Evolutionary conservation across 140 eudicot genomes (phyloP).

Genomic region (Senecio squalidus): DNA sequence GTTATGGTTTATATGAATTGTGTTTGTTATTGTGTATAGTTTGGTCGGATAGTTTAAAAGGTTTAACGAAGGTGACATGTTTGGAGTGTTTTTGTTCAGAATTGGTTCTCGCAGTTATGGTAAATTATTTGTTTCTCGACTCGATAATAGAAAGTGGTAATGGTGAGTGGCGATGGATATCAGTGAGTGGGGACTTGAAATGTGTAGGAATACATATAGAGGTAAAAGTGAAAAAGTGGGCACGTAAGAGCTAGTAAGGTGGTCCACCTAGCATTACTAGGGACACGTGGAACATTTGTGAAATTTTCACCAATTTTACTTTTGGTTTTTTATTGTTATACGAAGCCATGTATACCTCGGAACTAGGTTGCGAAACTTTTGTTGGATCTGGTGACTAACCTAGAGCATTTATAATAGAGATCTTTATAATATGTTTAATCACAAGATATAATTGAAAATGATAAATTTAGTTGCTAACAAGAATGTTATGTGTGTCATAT

Average conservation of each 20-base stretch:
- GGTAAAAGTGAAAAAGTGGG: background rate
- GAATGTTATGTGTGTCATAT: no score
- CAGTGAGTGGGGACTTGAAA: no score
- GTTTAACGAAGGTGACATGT: conserved; percentile 3
- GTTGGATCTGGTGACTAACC: no score
- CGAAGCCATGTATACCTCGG: background rate
- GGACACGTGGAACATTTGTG: conserved; percentile 1
- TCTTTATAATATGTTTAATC: no score
- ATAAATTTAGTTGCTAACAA: no score
- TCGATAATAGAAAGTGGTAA: no score
- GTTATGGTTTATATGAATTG: conserved; percentile 10
- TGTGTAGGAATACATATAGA: background rate
- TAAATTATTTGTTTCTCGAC: no score
- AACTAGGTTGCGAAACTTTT: no score
- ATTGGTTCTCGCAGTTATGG: no score
- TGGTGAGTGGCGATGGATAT: background rate
- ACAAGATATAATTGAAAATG: no score
- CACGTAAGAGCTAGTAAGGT: conserved; percentile 6
- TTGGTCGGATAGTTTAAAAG: background rate
- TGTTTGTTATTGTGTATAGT: conserved; percentile 1
- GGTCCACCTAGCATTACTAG: conserved; percentile 9
- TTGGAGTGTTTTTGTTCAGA: no score
- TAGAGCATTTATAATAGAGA: no score
- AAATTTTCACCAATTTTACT: background rate
- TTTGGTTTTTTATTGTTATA: background rate